phyloP scores from a whole-genome alignment of 768 basidiomycete genomes.

The Boletus vinaceobasis region DNA sequence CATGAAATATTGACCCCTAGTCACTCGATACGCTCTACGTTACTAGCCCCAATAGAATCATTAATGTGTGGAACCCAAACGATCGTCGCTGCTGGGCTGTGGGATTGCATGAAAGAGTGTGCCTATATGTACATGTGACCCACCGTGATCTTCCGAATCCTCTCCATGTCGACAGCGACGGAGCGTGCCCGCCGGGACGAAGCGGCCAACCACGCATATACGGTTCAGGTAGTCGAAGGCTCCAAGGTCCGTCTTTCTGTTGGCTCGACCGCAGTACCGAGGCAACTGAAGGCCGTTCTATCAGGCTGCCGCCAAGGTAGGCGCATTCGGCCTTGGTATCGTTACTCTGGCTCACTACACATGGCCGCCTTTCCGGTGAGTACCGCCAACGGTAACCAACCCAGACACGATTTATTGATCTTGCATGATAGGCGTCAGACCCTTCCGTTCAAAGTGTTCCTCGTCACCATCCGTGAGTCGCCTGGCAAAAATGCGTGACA shows the following conservation, averaged over 20 bases:
- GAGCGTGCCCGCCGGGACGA: slow-evolving; percentile 43
- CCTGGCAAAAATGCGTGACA: background rate
- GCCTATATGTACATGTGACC: slow-evolving; percentile 1
- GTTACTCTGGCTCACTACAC: slow-evolving; percentile 60
- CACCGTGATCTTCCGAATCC: slow-evolving; percentile 2
- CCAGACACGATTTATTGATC: background rate
- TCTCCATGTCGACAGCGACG: slow-evolving; percentile 23
- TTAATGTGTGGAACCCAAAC: background rate
- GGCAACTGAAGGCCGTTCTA: background rate
- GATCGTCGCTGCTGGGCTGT: background rate
- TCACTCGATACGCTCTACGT: background rate
- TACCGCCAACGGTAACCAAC: background rate
- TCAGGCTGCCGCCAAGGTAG: slow-evolving; percentile 54
- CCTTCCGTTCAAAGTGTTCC: slow-evolving; percentile 75
- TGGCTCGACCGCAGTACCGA: background rate
- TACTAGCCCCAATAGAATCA: background rate
- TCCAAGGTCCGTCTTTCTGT: slow-evolving; percentile 42
- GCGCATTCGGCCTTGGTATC: slow-evolving; percentile 55
- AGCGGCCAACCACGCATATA: slow-evolving; percentile 57
- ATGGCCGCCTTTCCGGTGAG: slow-evolving; percentile 74
- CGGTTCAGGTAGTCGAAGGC: slow-evolving; percentile 56
- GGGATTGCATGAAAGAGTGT: background rate
- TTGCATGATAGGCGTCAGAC: slow-evolving; percentile 61
- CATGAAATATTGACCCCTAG: background rate
- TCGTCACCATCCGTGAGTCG: slow-evolving; percentile 65